Percentiles rank a stretch among this genome's conserved stretches.
Evolutionary conservation across 257 asterid species (phyloP).

Genomic region (Solanum tarijense): DNA sequence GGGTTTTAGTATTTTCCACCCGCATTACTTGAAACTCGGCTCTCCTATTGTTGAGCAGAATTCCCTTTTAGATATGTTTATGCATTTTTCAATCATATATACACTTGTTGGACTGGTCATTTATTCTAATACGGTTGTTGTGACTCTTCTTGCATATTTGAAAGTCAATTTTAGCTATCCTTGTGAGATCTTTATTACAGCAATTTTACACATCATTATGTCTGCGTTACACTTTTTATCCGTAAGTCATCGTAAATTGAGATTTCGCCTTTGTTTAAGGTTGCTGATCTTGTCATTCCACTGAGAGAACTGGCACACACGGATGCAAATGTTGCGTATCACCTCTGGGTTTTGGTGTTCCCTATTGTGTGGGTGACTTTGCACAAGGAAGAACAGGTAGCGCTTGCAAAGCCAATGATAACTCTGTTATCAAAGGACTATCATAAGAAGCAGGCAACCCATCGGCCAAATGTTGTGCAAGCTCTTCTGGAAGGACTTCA

Average conservation of each 20-base stretch:
- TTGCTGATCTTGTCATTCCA: conserved; percentile 85
- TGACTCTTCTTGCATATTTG: neutral
- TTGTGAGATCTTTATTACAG: neutral
- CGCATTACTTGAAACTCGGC: neutral
- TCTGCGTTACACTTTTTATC: neutral
- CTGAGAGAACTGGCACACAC: conserved; percentile 91
- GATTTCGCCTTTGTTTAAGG: conserved; percentile 31
- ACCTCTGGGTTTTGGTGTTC: conserved; percentile 94
- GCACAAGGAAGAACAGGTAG: conserved; percentile 91
- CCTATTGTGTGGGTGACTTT: conserved; percentile 99
- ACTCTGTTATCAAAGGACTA: conserved; percentile 88
- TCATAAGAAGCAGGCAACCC: conserved; percentile 93
- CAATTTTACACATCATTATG: neutral
- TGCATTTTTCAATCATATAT: neutral
- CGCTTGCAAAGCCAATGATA: conserved; percentile 96
- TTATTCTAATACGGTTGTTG: neutral
- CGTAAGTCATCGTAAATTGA: neutral
- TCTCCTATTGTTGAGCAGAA: neutral
- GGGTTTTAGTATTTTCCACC: neutral
- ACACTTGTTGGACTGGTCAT: neutral
- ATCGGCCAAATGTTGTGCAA: conserved; percentile 95
- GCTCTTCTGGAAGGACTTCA: conserved; percentile 99
- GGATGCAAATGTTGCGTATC: conserved; percentile 93
- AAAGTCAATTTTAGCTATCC: neutral
- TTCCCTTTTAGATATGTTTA: neutral